These are phyloP conservation scores for Salix purpurea DNA, from an alignment of 345 rosid genomes.

Conservation along the genomic window DNA sequence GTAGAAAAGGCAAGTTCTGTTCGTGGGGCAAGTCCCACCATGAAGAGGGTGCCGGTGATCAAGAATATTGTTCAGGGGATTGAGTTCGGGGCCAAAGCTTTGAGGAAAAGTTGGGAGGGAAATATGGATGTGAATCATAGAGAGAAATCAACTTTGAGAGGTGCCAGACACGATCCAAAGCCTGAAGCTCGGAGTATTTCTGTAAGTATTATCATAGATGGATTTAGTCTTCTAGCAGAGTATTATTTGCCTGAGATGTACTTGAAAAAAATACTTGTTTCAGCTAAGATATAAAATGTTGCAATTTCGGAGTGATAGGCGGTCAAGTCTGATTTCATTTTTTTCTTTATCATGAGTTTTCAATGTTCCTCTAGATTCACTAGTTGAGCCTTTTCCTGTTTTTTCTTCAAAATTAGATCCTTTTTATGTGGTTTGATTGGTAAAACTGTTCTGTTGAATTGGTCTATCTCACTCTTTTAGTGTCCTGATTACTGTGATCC, in stretches of 20 bases:
- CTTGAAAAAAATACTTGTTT: background rate
- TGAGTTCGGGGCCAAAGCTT: conserved; percentile 84
- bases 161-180: conserved; percentile 43
- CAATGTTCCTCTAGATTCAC: background rate
- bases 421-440: background rate
- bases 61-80: conserved; percentile 65
- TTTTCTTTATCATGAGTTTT: background rate
- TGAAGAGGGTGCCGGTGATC: conserved; percentile 53
- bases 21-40: conserved; percentile 43
- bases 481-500: background rate
- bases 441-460: background rate
- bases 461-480: background rate
- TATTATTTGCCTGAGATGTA: background rate
- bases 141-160: conserved; percentile 42
- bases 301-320: background rate
- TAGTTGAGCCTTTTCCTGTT: background rate
- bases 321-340: background rate
- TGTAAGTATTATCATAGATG: conserved; percentile 42
- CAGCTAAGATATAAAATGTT: background rate
- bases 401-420: background rate
- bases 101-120: conserved; percentile 99
- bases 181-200: conserved; percentile 52
- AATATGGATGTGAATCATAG: conserved; percentile 59
- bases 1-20: conserved; percentile 49
- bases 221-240: background rate